Evolutionary conservation across 768 basidiomycete species (phyloP).

Genomic region (Suillus subluteus): DNA sequence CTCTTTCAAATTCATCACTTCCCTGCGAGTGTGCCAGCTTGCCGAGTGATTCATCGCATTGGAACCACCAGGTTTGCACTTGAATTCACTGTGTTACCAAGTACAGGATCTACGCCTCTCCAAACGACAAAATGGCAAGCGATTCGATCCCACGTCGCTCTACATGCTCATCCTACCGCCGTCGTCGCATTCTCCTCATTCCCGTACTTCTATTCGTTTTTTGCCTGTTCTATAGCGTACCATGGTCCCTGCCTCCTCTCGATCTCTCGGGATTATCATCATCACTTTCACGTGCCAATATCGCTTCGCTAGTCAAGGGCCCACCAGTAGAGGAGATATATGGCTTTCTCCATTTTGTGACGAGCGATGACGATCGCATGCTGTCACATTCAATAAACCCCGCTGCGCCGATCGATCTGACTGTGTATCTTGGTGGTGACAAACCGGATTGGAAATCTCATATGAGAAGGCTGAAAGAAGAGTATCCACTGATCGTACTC

Average conservation of each 20-base stretch:
- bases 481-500: conserved; percentile 74
- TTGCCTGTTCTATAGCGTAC: conserved; percentile 43
- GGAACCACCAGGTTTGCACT: not conserved
- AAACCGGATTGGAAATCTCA: conserved; percentile 44
- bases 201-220: conserved; percentile 39
- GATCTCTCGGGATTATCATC: conserved; percentile 38
- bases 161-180: conserved; percentile 33
- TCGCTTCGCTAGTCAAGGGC: conserved; percentile 42
- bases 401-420: conserved; percentile 49
- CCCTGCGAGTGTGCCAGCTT: not conserved
- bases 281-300: conserved; percentile 42
- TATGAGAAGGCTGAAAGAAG: conserved; percentile 44
- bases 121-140: not conserved
- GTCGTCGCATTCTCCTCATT: conserved; percentile 50
- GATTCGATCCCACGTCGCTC: not conserved
- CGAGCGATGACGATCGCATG: conserved; percentile 43
- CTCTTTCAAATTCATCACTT: not conserved
- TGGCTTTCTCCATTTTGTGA: conserved; percentile 70
- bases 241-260: conserved; percentile 45
- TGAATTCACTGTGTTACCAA: not conserved
- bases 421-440: conserved; percentile 45
- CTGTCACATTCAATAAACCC: conserved; percentile 47
- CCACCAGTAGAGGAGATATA: conserved; percentile 62
- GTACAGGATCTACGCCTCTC: not conserved
- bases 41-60: not conserved